Evolutionary conservation across 805 yeast genomes (phyloP).

Genomic region (Helenozyma rhizophorensis): DNA sequence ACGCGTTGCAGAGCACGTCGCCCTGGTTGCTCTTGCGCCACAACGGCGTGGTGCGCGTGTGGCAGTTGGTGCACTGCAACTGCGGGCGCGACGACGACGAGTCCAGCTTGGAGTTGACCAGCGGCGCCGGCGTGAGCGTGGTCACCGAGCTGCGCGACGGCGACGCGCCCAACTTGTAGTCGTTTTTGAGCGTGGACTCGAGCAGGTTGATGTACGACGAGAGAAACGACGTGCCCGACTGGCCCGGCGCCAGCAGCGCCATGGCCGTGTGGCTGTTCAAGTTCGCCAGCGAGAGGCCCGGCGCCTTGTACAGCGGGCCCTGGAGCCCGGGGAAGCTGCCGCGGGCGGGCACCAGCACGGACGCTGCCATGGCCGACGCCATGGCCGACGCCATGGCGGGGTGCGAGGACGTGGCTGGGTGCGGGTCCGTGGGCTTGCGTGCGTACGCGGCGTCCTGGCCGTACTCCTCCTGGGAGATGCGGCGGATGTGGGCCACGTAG

Average conservation of each 20-base stretch:
- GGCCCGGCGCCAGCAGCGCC: neutral
- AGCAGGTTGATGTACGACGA: slow-evolving; percentile 37
- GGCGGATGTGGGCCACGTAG: slow-evolving; percentile 42
- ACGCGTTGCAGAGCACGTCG: slow-evolving; percentile 42
- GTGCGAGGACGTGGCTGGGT: neutral
- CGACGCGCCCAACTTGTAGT: slow-evolving; percentile 13
- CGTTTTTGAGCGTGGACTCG: slow-evolving; percentile 32
- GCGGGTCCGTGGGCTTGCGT: neutral
- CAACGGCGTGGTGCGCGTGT: slow-evolving; percentile 41
- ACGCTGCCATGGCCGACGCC: too few relatives aligned
- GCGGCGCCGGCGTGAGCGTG: slow-evolving; percentile 2
- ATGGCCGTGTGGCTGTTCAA: neutral
- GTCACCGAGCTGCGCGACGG: slow-evolving; percentile 1
- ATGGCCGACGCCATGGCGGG: too few relatives aligned
- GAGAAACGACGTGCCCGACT: slow-evolving; percentile 21
- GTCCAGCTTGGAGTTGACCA: slow-evolving; percentile 10
- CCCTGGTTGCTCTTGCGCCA: slow-evolving; percentile 43
- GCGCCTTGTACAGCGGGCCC: neutral
- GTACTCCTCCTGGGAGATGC: slow-evolving; percentile 37
- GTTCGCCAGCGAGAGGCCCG: too few relatives aligned
- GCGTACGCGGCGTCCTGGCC: slow-evolving; percentile 2
- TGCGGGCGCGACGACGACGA: slow-evolving; percentile 4
- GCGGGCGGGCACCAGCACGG: too few relatives aligned
- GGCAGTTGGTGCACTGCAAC: slow-evolving; percentile 39
- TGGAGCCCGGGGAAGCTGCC: neutral